Percentiles rank a stretch among this genome's conserved stretches.
Evolutionary conservation across 2,329 filamentous ascomycete genomes (phyloP).

Genomic region (Stachybotrys elegans): DNA sequence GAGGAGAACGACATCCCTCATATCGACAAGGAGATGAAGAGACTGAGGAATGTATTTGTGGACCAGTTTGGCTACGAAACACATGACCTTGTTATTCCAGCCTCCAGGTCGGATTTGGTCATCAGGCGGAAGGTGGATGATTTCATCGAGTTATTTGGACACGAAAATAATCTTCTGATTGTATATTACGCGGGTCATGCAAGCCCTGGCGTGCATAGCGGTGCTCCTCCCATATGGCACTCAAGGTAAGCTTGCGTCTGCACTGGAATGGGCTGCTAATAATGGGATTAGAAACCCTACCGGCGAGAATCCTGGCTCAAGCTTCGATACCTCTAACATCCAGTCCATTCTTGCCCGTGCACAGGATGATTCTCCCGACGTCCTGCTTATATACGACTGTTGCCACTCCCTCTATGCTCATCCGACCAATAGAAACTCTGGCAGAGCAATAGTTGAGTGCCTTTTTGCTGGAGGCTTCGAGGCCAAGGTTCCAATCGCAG

Average conservation of each 20-base stretch:
- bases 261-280: neutral
- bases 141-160: neutral
- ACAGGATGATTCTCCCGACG: neutral
- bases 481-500: neutral
- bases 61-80: neutral
- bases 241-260: neutral
- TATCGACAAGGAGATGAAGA: neutral
- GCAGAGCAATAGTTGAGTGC: neutral
- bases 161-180: neutral
- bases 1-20: neutral
- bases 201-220: neutral
- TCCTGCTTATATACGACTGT: neutral
- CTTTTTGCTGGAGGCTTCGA: neutral
- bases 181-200: neutral
- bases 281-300: neutral
- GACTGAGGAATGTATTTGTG: neutral
- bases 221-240: neutral
- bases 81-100: neutral
- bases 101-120: neutral
- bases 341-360: neutral
- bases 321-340: neutral
- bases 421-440: neutral
- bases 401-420: neutral
- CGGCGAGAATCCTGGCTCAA: neutral
- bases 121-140: neutral